Evolutionary conservation across 371 early-diverging fungal genomes (phyloP).

Genomic region (Mucor mucedo): DNA sequence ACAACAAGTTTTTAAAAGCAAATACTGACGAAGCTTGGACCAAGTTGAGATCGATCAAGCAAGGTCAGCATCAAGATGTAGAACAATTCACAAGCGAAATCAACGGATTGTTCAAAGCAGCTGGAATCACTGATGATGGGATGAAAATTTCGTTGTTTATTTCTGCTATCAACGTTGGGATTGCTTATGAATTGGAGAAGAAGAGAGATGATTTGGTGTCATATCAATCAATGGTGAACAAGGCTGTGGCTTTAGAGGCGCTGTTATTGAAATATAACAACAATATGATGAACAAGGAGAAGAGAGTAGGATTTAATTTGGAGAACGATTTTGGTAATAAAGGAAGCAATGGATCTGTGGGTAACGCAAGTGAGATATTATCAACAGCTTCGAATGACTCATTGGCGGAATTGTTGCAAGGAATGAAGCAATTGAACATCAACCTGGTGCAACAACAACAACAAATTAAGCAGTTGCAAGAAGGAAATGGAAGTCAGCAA

Average conservation of each 20-base stretch:
- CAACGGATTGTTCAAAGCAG: background rate
- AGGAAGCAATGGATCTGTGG: too few species aligned
- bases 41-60: background rate
- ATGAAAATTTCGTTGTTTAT: constrained; percentile 3
- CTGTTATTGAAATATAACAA: background rate
- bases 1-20: background rate
- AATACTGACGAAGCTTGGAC: constrained; percentile 1
- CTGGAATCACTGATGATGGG: background rate
- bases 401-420: too few species aligned
- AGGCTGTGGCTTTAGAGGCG: background rate
- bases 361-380: too few species aligned
- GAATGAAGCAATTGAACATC: too few species aligned
- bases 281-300: too few species aligned
- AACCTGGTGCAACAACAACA: background rate
- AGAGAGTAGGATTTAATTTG: background rate
- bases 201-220: background rate
- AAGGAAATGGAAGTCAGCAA: background rate
- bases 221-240: too few species aligned
- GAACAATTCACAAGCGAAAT: background rate
- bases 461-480: background rate
- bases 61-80: background rate
- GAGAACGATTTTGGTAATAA: background rate
- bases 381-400: too few species aligned
- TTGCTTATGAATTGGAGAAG: constrained; percentile 6
- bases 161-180: background rate